Base-by-base conservation (phyloP, 768 basidiomycete genomes). In the Guyanaporus albipodus region DNA sequence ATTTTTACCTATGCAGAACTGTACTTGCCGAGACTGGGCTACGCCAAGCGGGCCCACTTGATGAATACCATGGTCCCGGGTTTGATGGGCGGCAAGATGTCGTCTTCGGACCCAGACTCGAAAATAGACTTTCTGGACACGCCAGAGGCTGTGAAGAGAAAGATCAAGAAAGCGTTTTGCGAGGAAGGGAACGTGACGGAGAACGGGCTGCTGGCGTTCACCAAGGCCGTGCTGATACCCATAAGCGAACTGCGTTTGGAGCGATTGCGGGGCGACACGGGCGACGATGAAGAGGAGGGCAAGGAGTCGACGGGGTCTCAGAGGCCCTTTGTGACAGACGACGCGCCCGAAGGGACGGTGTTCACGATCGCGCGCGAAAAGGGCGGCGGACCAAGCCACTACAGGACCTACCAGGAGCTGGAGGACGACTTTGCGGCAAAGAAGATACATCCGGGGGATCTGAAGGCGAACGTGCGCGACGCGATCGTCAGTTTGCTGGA, bases 21-120 rank as follows among this genome's bases (percentile, higher is more conserved):
- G 58, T 94, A 93, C 78, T 85, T 99, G 42, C 96, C 96, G 4
- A 77, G 81, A 52, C 77, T 98, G 26, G 96, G 95, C 28, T 98
- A 97, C 72, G 70, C 73, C 42, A 97, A 96, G 68, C 91, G 95
- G 27, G 89, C 94, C 0, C 96, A 99, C 66, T 75, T 99, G 36
- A 99, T 99, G 96, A 99, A 97, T 69, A 73, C 80, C 27, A 98
- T 98, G 94, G 91, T 98, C 0, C 93, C 94, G 24, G 93, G 94
- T 35, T 76, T 96, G 27, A 83, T 84, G 34, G 94, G 94, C 26
- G 90, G 91, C 15, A 99, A 99, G 64, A 98, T 99, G 96, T 96
- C 93, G 14, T 86, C 93, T 1, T 98, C 95, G 1, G 95, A 98
- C 57, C 92, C 92, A 24, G 91, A 96, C 65, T 93, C 89, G 53